Evolutionary conservation across 2,329 filamentous ascomycete species (phyloP), one percentile per base, ranked within the genome.

Genomic region (Orbilia oligospora): DNA sequence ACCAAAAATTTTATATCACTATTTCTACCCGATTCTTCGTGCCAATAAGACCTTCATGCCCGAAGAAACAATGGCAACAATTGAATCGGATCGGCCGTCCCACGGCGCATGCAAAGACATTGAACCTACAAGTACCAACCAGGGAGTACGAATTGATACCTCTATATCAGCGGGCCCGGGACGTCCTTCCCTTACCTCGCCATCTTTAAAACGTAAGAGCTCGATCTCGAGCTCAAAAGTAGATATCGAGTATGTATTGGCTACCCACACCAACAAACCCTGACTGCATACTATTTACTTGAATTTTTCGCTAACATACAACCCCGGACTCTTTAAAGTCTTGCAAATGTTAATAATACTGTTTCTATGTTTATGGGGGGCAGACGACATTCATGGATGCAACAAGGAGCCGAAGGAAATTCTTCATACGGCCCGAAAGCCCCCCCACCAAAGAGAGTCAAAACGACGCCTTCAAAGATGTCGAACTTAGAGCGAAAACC

Each of bases 281-380:
- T 20, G 2, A 46, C 51, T 20, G 27, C 30, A 20, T 22, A 46
- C 20, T 5, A 9, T 48, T 38, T 44, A 18, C 20, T 8, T 38
- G 27, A 1, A 16, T 1, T 18, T 56, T 16, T 46, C 30, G 22
- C 48, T 67, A 10, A 41, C 64, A 24, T 67, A 18, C 18, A 27
- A 18, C 53, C 10, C 22, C 44, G 22, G n/a, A 67, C 10, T 2
- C 3, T 33, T 18, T 14, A 3, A 51, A 77, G 73, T 22, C 55
- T 71, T 22, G 67, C 67, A 36, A 82, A 79, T 71, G 80, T 81
- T 51, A 82, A 82, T 71, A 81, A 69, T 64, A 82, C 81, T 14
- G 65, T 79, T 46, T 80, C 80, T 24, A 72, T 73, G 51, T 81
- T 82, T 66, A 78, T 80, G 58, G 81, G 81, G 16, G 80, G 81